Evolutionary conservation across 2,329 filamentous ascomycete species (phyloP).

Genomic region (Hypoxylon rubiginosum): DNA sequence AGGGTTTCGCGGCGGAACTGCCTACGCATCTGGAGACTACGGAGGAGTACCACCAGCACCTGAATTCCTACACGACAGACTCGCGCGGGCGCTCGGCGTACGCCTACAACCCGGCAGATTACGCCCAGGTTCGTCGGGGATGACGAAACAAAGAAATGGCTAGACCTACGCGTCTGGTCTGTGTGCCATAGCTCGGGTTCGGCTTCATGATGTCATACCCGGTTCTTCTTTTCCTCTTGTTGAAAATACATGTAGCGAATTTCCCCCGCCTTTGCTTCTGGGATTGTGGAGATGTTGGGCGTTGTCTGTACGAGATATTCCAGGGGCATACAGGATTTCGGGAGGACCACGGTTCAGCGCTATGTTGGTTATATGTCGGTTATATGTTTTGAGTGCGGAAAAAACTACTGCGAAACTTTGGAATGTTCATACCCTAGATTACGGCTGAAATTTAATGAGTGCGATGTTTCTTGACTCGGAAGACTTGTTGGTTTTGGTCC

Average conservation of each 20-base stretch:
- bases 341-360: conserved; percentile 6
- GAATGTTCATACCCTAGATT: conserved; percentile 24
- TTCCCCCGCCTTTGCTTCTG: conserved; percentile 14
- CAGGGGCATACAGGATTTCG: conserved; percentile 5
- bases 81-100: conserved; percentile 37
- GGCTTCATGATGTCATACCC: conserved; percentile 18
- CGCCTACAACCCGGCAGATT: conserved; percentile 58
- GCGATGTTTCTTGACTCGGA: conserved; percentile 15
- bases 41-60: conserved; percentile 57
- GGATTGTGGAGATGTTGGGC: conserved; percentile 22
- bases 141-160: conserved; percentile 5
- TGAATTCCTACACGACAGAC: conserved; percentile 8
- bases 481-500: neutral
- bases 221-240: conserved; percentile 1
- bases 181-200: conserved; percentile 6
- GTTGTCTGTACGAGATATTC: conserved; percentile 20
- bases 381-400: neutral
- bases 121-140: conserved; percentile 44
- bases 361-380: conserved; percentile 6
- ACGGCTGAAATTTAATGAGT: conserved; percentile 6
- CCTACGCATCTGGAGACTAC: conserved; percentile 62
- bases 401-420: conserved; percentile 6
- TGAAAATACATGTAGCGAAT: neutral
- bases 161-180: neutral
- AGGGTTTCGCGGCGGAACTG: conserved; percentile 59